Conservation (phyloP, 495 filamentous ascomycete genomes). For the Lophiostoma macrostomum region DNA sequence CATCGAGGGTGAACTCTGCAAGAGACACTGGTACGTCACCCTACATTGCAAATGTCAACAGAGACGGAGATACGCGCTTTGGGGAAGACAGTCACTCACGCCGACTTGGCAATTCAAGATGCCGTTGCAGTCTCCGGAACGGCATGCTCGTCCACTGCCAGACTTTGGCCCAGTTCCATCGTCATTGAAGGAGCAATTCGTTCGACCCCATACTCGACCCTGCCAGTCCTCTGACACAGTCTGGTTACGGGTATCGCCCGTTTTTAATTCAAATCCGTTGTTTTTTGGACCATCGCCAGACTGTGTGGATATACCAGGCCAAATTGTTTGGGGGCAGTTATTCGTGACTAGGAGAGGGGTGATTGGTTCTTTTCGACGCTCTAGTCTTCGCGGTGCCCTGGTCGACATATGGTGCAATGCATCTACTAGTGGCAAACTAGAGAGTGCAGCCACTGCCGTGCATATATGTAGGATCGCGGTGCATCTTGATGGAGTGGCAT, state of each 20-base stretch:
- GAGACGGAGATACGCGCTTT: constrained; percentile 9
- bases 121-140: constrained; percentile 71
- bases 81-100: constrained; percentile 44
- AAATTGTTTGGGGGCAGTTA: constrained; percentile 63
- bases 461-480: constrained; percentile 9
- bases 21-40: constrained; percentile 66
- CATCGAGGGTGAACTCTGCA: constrained; percentile 69
- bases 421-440: constrained; percentile 16
- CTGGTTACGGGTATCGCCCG: constrained; percentile 50
- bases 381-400: constrained; percentile 20
- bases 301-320: constrained; percentile 68
- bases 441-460: constrained; percentile 5
- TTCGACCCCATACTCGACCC: constrained; percentile 75
- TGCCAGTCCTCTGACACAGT: constrained; percentile 68
- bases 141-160: constrained; percentile 56
- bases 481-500: not conserved
- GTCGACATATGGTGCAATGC: constrained; percentile 29
- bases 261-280: constrained; percentile 61
- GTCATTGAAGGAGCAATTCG: constrained; percentile 71
- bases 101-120: constrained; percentile 61
- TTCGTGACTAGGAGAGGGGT: constrained; percentile 55
- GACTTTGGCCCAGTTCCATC: constrained; percentile 53
- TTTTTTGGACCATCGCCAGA: constrained; percentile 58
- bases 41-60: constrained; percentile 23
- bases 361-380: constrained; percentile 26